Evolutionary conservation across 352 stramenopile genomes (phyloP), one percentile per base, ranked within the genome.

Genomic region (Discostella stelligera): DNA sequence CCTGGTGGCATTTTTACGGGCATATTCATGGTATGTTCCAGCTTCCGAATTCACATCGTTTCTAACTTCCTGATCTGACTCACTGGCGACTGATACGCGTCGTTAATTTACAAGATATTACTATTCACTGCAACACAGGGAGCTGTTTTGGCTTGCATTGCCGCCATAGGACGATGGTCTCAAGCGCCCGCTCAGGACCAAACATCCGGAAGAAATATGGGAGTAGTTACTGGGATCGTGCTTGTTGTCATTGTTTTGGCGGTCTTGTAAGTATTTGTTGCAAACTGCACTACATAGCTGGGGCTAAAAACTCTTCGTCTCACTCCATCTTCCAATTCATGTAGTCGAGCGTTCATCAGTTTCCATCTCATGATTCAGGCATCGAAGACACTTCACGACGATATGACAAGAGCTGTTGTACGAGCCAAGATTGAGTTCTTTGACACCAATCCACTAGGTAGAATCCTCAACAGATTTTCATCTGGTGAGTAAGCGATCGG

Each of bases 381-480:
- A 37, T 86, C 83, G 3, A 90, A 90, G 25, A 68, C 79, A 50
- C 82, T 97, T 4, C 97, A 98, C 75, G 83, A 97, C 63, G 67
- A 88, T 21, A 94, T 98, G 79, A 91, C 94, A 8, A 81, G 81
- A 11, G 86, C 93, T 30, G 91, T 98, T 18, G 74, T 98, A 18
- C 73, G 88, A 50, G 93, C 95, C 8, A 95, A 92, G 48, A 95
- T 98, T 80, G 74, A 89, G 23, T 98, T 98, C 82, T 98, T 98
- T 75, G 95, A 98, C 82, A 94, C 93, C 7, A 97, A 96, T 65
- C 95, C 95, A 1, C 84, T 94, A 18, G 94, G 93, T 8, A 88
- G 94, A 44, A 95, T 98, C 21, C 64, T 90, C 2, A 90, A 96
- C 69, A 68, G 94, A n/a, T 95, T 96, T 67, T 93, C 82, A 49